phyloP scores from a whole-genome alignment of 2,329 filamentous ascomycete genomes.

The Fusarium fracticaudum region DNA sequence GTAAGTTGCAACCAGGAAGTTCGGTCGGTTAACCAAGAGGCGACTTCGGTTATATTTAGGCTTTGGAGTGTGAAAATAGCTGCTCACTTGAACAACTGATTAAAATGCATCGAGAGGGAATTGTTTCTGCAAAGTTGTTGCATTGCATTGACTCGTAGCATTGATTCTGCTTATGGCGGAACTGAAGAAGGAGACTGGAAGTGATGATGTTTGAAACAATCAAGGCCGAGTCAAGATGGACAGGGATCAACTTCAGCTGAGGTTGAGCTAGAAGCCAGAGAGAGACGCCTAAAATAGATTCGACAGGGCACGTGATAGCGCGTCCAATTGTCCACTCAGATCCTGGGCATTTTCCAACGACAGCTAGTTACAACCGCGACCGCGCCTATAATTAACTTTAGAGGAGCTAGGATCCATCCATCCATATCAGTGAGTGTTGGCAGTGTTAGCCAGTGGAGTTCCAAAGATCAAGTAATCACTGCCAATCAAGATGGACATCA shows the following conservation, averaged over 20 bases:
- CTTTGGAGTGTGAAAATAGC: neutral
- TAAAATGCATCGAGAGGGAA: neutral
- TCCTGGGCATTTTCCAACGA: neutral
- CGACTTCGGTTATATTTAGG: neutral
- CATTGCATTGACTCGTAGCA: neutral
- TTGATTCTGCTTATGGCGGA: neutral
- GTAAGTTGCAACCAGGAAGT: constrained; percentile 7
- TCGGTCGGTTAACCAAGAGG: neutral
- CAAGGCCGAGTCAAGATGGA: neutral
- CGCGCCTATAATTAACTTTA: constrained; percentile 23
- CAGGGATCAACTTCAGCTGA: neutral
- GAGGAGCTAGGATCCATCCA: neutral
- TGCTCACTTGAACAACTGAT: neutral
- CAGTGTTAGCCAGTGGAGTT: neutral
- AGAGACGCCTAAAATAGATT: neutral
- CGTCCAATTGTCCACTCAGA: constrained; percentile 18
- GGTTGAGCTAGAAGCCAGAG: neutral
- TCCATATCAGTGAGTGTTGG: neutral
- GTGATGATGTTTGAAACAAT: constrained; percentile 9
- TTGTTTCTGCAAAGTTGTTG: neutral
- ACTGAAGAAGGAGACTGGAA: neutral
- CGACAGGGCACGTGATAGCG: constrained; percentile 28
- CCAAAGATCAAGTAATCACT: neutral
- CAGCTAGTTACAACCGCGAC: constrained; percentile 5
- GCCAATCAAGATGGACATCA: constrained; percentile 26